Evolutionary conservation across 345 rosid genomes (phyloP).

Genomic region (Ceriops decandra): DNA sequence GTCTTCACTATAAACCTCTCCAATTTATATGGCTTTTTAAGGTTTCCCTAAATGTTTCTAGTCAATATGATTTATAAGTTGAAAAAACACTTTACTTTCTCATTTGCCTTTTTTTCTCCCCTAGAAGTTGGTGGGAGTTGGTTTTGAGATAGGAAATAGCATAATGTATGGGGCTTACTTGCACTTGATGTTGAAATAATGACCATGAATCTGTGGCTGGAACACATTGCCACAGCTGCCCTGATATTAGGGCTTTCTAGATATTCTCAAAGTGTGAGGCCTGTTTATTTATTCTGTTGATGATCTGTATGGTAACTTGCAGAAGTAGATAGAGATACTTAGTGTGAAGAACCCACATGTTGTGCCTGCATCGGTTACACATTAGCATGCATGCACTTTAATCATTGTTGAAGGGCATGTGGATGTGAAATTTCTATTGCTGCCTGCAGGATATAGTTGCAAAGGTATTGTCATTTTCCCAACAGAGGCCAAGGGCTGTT

Average conservation of each 20-base stretch:
- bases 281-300: neutral
- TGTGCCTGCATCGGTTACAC: neutral
- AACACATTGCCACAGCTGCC: neutral
- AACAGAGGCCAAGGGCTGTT: constrained; percentile 86
- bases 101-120: too few relatives aligned
- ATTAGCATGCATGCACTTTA: neutral
- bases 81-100: too few relatives aligned
- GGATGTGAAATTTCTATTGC: neutral
- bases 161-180: neutral
- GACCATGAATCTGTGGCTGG: neutral
- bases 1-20: neutral
- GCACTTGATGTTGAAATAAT: neutral
- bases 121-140: too few relatives aligned
- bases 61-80: too few relatives aligned
- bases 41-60: too few relatives aligned
- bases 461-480: constrained; percentile 71
- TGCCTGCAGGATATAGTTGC: constrained; percentile 72
- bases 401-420: neutral
- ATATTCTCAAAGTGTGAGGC: neutral
- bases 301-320: neutral
- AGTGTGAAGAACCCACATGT: neutral
- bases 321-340: neutral
- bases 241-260: neutral
- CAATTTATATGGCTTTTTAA: neutral
- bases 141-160: too few relatives aligned